phyloP scores from a whole-genome alignment of 164 flowering plant species.

The Aristolochia fimbriata region DNA sequence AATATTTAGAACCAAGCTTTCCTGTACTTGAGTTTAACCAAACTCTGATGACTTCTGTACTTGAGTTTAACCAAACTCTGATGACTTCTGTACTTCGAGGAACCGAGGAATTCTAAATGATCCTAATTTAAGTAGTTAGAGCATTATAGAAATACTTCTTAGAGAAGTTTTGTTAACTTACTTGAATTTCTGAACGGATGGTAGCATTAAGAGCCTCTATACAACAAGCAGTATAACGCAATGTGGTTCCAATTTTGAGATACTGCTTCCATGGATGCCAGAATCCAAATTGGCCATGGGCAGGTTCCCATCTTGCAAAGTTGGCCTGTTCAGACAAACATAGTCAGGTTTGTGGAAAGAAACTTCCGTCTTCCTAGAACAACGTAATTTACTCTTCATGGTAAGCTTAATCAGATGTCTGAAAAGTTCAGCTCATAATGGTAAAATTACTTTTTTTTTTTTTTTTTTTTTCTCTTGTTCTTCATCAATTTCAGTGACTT shows the following conservation, averaged over 20 bases:
- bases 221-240: slow-evolving; percentile 54
- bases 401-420: too few relatives aligned
- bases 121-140: not conserved
- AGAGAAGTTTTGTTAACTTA: slow-evolving; percentile 3
- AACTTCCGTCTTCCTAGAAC: not conserved
- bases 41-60: not conserved
- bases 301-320: slow-evolving; percentile 86
- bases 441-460: not conserved
- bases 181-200: slow-evolving; percentile 44
- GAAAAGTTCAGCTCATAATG: too few relatives aligned
- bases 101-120: not conserved
- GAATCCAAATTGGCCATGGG: slow-evolving; percentile 67
- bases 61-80: not conserved
- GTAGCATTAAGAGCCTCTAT: slow-evolving; percentile 58
- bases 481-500: slow-evolving; percentile 3
- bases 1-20: not conserved
- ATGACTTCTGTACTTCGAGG: not conserved
- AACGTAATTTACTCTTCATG: not conserved
- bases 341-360: not conserved
- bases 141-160: not conserved
- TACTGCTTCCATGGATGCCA: slow-evolving; percentile 81
- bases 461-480: too few relatives aligned
- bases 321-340: slow-evolving; percentile 37
- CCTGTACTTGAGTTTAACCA: not conserved
- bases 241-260: slow-evolving; percentile 44